These are phyloP conservation scores for Trichoderma koningii DNA, from an alignment of 2,329 filamentous ascomycete species.

Conservation along the genomic window DNA sequence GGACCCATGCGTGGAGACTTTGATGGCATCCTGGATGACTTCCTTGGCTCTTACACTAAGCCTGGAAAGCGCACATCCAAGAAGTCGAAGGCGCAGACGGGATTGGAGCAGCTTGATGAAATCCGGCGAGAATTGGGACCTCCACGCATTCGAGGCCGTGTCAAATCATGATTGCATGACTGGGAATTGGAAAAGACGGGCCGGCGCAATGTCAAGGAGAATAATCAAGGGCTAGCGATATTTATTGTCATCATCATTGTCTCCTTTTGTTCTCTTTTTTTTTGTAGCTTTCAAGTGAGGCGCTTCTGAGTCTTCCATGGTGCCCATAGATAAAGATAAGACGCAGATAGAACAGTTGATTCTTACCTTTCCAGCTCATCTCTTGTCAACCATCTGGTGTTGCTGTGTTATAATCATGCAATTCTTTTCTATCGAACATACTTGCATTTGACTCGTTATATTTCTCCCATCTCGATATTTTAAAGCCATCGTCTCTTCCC, in stretches of 20 bases:
- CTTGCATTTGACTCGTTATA: no score
- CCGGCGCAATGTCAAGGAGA: background rate
- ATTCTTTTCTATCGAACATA: no score
- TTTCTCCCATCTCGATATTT: no score
- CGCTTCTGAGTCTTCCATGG: background rate
- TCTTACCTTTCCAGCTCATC: no score
- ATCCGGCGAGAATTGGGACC: conserved; percentile 79
- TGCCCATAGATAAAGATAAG: no score
- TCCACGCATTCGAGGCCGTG: conserved; percentile 57
- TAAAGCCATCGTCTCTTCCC: no score
- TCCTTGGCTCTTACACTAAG: conserved; percentile 73
- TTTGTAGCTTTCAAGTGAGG: background rate
- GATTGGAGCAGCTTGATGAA: conserved; percentile 88
- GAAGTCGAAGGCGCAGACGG: conserved; percentile 77
- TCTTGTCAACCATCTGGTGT: no score
- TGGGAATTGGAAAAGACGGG: background rate
- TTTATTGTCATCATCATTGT: background rate
- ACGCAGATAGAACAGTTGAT: no score
- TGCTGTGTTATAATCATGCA: no score
- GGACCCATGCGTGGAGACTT: conserved; percentile 77
- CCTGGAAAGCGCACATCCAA: conserved; percentile 74
- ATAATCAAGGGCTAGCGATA: conserved; percentile 12
- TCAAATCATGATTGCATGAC: conserved; percentile 10
- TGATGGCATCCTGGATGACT: conserved; percentile 89
- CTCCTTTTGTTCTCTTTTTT: background rate